These are phyloP conservation scores for Anthoceros angustus DNA, from an alignment of 225 moss, liverwort and hornwort genomes.

Conservation along the genomic window DNA sequence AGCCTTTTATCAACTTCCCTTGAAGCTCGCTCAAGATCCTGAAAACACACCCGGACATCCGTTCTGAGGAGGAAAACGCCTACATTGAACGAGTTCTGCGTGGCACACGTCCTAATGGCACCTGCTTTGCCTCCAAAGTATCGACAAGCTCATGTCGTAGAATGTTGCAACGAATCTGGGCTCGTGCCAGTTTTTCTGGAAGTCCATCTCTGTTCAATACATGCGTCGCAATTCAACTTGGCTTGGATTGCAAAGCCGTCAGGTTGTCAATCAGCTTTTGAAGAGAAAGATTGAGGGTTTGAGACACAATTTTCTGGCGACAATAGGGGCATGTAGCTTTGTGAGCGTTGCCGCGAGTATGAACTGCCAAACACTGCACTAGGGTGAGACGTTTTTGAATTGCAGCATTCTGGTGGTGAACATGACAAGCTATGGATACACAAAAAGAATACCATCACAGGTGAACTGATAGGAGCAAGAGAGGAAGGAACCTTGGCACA, in stretches of 20 bases:
- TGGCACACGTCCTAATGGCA: neutral
- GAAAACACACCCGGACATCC: neutral
- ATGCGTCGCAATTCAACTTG: slow-evolving; percentile 13
- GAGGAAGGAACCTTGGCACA: slow-evolving; percentile 37
- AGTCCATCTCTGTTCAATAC: slow-evolving; percentile 16
- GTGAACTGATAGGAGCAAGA: neutral
- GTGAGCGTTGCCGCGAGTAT: slow-evolving; percentile 29
- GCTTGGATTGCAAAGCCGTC: slow-evolving; percentile 32
- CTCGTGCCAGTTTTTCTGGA: slow-evolving; percentile 23
- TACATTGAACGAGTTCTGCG: too few species aligned
- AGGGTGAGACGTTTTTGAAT: neutral
- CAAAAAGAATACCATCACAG: neutral
- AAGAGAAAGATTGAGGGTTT: slow-evolving; percentile 34
- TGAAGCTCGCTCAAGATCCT: neutral
- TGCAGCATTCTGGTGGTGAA: too few species aligned
- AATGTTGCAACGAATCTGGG: slow-evolving; percentile 37
- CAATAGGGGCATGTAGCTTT: slow-evolving; percentile 40
- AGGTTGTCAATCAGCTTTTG: slow-evolving; percentile 41
- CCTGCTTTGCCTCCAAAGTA: slow-evolving; percentile 19
- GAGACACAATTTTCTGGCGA: slow-evolving; percentile 32
- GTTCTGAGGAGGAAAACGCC: too few species aligned
- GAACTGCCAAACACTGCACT: slow-evolving; percentile 41
- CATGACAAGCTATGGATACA: too few species aligned
- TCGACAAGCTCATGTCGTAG: slow-evolving; percentile 29
- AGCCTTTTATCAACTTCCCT: neutral